Conservation (phyloP, 768 basidiomycete species). For the Gymnopilus junonius region DNA sequence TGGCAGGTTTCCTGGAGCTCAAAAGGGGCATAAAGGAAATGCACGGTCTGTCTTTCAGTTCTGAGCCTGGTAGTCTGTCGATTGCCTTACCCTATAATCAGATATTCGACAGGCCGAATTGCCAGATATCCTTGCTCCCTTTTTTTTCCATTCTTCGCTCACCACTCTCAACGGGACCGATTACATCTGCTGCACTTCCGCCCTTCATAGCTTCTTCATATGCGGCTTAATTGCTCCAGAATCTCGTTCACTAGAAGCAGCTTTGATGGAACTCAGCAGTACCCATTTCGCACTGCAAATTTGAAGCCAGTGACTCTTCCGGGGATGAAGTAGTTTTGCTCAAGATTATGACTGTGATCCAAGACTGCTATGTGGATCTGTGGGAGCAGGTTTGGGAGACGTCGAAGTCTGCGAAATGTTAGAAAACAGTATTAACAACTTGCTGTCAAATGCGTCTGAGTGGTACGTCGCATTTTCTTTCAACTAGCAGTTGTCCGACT, state of each 20-base stretch:
- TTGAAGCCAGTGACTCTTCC: constrained; percentile 96
- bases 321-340: constrained; percentile 96
- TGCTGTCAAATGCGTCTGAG: constrained; percentile 97
- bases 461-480: constrained; percentile 56
- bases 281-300: constrained; percentile 96
- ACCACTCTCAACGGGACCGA: constrained; percentile 93
- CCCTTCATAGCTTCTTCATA: constrained; percentile 87
- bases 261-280: constrained; percentile 82
- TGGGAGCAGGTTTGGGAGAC: constrained; percentile 81
- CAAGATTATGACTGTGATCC: constrained; percentile 89
- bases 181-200: constrained; percentile 93
- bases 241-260: constrained; percentile 61
- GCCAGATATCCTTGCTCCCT: constrained; percentile 75
- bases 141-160: constrained; percentile 94
- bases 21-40: constrained; percentile 73
- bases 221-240: constrained; percentile 69
- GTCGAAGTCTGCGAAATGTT: constrained; percentile 98
- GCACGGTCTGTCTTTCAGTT: constrained; percentile 51
- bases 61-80: not conserved
- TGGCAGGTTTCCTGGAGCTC: constrained; percentile 88
- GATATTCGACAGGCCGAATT: constrained; percentile 66
- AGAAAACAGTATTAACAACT: constrained; percentile 94
- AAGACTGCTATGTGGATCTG: constrained; percentile 75
- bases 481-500: constrained; percentile 7
- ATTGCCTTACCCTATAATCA: constrained; percentile 30